phyloP scores from a whole-genome alignment of 148 eudicot species.

The Rhododendron simsii region DNA sequence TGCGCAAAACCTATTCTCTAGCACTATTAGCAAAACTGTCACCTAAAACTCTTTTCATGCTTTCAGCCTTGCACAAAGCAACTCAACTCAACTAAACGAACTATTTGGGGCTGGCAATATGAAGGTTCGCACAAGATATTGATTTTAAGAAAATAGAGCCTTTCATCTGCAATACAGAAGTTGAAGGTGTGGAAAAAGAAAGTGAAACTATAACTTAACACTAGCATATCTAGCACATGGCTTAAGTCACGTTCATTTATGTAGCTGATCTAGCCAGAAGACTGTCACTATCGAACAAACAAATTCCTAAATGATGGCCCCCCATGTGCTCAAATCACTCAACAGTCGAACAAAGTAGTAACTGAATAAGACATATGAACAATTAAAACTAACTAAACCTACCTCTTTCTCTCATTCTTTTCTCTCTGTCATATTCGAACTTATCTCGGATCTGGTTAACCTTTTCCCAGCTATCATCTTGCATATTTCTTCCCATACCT shows the following conservation, averaged over 20 bases:
- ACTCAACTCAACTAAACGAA: neutral
- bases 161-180: neutral
- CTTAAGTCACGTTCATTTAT: neutral
- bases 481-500: constrained; percentile 44
- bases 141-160: neutral
- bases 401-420: constrained; percentile 95
- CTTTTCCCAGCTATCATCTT: constrained; percentile 59
- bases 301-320: neutral
- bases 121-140: neutral
- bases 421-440: constrained; percentile 93
- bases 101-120: neutral
- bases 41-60: neutral
- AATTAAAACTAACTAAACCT: constrained; percentile 17
- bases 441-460: constrained; percentile 79
- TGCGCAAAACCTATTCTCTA: neutral
- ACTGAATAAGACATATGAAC: neutral
- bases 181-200: neutral
- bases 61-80: neutral
- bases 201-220: neutral
- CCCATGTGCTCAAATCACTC: neutral
- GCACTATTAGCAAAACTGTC: neutral
- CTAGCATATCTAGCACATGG: neutral
- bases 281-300: neutral
- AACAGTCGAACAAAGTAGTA: neutral
- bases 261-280: neutral